Evolutionary conservation across 1,284 basidiomycete species (phyloP).

Genomic region (Vanrija humicola): DNA sequence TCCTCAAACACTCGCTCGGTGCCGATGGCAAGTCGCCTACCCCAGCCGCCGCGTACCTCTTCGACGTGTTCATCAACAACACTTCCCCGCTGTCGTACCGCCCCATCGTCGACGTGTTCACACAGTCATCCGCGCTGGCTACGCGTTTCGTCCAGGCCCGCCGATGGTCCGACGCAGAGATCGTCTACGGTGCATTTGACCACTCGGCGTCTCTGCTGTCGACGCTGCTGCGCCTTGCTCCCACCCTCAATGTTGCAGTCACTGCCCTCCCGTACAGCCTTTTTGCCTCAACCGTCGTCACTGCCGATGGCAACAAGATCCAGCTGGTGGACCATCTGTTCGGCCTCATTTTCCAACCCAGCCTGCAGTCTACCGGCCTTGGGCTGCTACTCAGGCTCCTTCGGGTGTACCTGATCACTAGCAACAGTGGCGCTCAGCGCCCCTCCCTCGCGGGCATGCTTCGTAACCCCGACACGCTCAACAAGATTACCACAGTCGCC

Average conservation of each 20-base stretch:
- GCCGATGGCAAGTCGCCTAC: conserved; percentile 18
- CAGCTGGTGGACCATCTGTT: conserved; percentile 37
- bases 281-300: conserved; percentile 21
- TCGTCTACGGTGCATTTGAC: conserved; percentile 29
- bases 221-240: conserved; percentile 28
- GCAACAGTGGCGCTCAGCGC: conserved; percentile 21
- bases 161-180: conserved; percentile 25
- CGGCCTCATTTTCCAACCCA: conserved; percentile 25
- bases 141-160: conserved; percentile 22
- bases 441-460: conserved; percentile 40
- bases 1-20: conserved; percentile 30
- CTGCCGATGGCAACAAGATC: conserved; percentile 19
- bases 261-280: conserved; percentile 29
- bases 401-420: conserved; percentile 32
- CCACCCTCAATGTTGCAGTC: conserved; percentile 14
- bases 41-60: conserved; percentile 25
- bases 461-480: conserved; percentile 27
- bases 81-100: conserved; percentile 38
- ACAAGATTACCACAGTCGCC: conserved; percentile 18
- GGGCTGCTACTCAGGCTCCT: conserved; percentile 25
- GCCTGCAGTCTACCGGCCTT: conserved; percentile 20
- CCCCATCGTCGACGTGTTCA: conserved; percentile 37
- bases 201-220: conserved; percentile 25
- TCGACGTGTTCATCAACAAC: conserved; percentile 34
- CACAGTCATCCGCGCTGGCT: conserved; percentile 25